phyloP scores from a whole-genome alignment of 345 rosid genomes.

The Eucalyptus tenuipes region DNA sequence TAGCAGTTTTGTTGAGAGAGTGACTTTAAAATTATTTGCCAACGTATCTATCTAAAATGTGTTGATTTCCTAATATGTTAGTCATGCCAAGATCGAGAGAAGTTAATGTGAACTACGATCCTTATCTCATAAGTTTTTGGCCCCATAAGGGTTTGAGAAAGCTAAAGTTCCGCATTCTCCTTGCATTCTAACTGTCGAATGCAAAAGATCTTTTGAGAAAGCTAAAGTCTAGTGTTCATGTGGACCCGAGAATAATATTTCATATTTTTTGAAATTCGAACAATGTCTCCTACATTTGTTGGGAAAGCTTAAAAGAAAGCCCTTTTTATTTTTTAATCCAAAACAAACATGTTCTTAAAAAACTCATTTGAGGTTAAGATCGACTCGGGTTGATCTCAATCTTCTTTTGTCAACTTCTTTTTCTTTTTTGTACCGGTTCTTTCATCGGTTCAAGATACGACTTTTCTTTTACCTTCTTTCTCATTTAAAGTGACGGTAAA shows the following conservation, averaged over 20 bases:
- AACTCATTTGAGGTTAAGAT: too few species aligned
- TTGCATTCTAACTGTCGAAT: neutral
- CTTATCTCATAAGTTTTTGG: too few species aligned
- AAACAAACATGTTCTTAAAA: neutral
- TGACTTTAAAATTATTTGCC: neutral
- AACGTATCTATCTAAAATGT: neutral
- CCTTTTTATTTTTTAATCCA: neutral
- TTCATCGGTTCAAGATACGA: accelerated
- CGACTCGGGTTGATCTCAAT: neutral
- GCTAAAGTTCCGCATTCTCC: neutral
- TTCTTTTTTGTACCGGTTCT: accelerated
- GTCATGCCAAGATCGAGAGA: neutral
- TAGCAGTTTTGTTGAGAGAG: too few species aligned
- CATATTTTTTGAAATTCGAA: neutral
- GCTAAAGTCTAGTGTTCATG: neutral
- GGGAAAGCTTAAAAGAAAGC: neutral
- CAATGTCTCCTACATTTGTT: too few species aligned
- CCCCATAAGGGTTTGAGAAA: neutral
- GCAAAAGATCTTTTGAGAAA: neutral
- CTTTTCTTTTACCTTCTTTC: neutral
- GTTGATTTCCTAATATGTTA: accelerated
- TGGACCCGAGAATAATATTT: neutral
- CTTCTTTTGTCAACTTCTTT: neutral
- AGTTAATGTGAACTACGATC: neutral
- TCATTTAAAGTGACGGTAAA: neutral